Evolutionary conservation across 164 flowering plant genomes (phyloP), one percentile per base, ranked within the genome.

Genomic region (Hamamelis virginiana): DNA sequence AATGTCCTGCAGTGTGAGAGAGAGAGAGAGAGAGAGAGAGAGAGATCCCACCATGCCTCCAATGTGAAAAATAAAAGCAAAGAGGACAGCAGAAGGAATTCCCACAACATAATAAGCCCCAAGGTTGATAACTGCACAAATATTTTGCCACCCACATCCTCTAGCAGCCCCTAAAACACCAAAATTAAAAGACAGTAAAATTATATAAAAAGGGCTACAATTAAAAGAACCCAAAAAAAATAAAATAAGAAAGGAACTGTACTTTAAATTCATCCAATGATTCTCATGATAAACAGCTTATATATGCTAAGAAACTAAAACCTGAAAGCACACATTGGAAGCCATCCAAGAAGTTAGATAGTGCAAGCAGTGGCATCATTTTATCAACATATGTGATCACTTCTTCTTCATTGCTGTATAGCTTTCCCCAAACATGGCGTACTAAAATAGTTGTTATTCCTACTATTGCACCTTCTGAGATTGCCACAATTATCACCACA

Each of bases 101-200:
- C 74, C 91, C 52, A 87, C 85, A 60, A 72, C 66, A 62, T 87
- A 87, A 44, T 80, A 89, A 73, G 93, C 89, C 19, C 84, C 89
- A 56, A 89, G 81, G 63, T 89, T 87, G 47, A 85, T 78, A 19
- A 46, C 18, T 23, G 85, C 80, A 66, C 88, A 79, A 0, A 78
- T 68, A 46, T 82, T 85, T 70, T 89, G 89, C 93, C 93, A 85
- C 18, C 93, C 91, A 73, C 88, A 89, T 52, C 91, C 93, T 79
- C 91, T 85, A 13, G 91, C 91, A 66, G 82, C 82, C 9, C 91
- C 90, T 86, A 46, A 0, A 68, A 47, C 48, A 1, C 4, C 43
- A 18, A n/a, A n/a, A n/a, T n/a, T n/a, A 26, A 16, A 23, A 23
- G 14, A 27, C 22, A 48, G 41, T 6, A 28, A 3, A 23, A 14